Evolutionary conservation across 768 basidiomycete species (phyloP).

Genomic region (Boletus eberwhitei): DNA sequence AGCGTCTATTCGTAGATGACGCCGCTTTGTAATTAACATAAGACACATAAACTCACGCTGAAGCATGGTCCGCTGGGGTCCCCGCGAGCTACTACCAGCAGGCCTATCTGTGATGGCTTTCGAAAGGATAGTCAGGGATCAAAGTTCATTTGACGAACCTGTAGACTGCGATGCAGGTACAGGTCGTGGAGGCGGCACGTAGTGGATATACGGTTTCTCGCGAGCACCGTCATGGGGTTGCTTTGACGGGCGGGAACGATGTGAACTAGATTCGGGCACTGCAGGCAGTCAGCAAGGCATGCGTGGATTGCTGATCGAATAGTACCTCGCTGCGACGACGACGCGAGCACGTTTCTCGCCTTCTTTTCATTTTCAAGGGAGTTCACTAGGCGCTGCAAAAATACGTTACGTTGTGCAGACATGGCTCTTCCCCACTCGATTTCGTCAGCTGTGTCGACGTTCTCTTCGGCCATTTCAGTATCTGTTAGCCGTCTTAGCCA

Average conservation of each 20-base stretch:
- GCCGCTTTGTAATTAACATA: background rate
- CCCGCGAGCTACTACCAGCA: slow-evolving; percentile 11
- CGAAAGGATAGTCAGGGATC: slow-evolving; percentile 3
- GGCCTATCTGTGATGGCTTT: slow-evolving; percentile 17
- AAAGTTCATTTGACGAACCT: slow-evolving; percentile 19
- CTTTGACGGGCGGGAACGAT: slow-evolving; percentile 26
- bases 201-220: slow-evolving; percentile 35
- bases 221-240: slow-evolving; percentile 22
- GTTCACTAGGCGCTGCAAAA: slow-evolving; percentile 66
- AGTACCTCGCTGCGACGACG: slow-evolving; percentile 29
- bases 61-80: slow-evolving; percentile 42
- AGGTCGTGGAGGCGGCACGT: slow-evolving; percentile 29
- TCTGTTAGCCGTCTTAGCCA: slow-evolving; percentile 51
- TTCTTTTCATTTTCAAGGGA: slow-evolving; percentile 52
- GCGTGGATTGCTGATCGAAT: background rate
- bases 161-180: slow-evolving; percentile 9
- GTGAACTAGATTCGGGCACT: slow-evolving; percentile 24
- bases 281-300: slow-evolving; percentile 9
- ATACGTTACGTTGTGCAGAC: slow-evolving; percentile 67
- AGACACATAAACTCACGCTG: slow-evolving; percentile 35
- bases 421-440: slow-evolving; percentile 74
- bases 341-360: slow-evolving; percentile 34
- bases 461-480: slow-evolving; percentile 59
- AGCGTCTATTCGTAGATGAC: slow-evolving; percentile 48
- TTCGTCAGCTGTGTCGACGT: slow-evolving; percentile 76